These are phyloP conservation scores for Globisporangium camurandrum DNA, from an alignment of 352 stramenopile species.

Conservation along the genomic window DNA sequence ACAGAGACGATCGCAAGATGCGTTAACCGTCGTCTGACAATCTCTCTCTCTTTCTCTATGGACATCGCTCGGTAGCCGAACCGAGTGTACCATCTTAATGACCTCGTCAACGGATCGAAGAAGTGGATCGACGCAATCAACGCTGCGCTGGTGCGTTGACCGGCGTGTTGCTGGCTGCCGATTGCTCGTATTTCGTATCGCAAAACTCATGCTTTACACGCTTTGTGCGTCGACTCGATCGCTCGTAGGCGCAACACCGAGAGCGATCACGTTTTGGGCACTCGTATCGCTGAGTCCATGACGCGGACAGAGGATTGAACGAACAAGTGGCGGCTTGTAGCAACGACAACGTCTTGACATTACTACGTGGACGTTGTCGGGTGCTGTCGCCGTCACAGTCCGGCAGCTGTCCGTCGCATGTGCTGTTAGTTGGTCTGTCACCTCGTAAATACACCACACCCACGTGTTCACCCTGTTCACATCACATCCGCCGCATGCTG, in stretches of 20 bases:
- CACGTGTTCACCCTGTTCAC: no score
- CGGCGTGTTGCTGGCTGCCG: background rate
- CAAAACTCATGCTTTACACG: no score
- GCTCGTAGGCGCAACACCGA: slow-evolving; percentile 10
- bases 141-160: slow-evolving; percentile 54
- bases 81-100: slow-evolving; percentile 83
- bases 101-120: slow-evolving; percentile 84
- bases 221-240: background rate
- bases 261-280: slow-evolving; percentile 11
- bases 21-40: background rate
- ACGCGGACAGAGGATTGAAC: no score
- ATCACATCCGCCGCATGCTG: no score
- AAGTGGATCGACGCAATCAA: slow-evolving; percentile 89
- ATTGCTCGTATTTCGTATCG: no score
- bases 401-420: no score
- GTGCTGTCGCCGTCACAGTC: no score
- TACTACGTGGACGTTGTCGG: no score
- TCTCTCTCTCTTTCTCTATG: background rate
- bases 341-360: no score
- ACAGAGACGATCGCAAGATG: background rate
- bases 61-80: slow-evolving; percentile 61
- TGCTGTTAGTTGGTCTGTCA: no score
- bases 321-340: no score
- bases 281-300: slow-evolving; percentile 10
- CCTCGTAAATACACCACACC: no score